Conservation (phyloP, 2,329 filamentous ascomycete species). For the Pseudopyricularia cyperi region DNA sequence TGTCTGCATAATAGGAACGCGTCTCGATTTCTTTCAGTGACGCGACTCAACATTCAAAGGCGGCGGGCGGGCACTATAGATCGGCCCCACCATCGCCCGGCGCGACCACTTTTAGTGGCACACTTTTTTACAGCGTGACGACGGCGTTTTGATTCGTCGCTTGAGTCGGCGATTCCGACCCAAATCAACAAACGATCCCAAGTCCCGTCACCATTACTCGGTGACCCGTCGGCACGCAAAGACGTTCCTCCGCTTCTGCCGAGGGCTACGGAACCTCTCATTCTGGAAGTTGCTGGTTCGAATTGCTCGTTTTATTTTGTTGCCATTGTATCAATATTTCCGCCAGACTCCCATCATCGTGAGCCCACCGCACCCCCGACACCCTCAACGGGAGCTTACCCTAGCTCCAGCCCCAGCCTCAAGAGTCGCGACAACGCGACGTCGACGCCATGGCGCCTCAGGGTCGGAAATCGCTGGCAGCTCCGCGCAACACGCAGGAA, state of each 20-base stretch:
- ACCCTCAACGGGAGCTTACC: not conserved
- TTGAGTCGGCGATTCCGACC: not conserved
- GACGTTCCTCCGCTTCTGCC: not conserved
- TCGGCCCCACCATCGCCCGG: not conserved
- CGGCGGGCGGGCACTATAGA: too few relatives aligned
- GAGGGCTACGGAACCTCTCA: not conserved
- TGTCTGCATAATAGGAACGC: too few relatives aligned
- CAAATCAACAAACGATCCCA: not conserved
- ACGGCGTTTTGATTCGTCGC: not conserved
- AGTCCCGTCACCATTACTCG: not conserved
- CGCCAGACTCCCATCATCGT: not conserved
- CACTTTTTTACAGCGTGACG: not conserved
- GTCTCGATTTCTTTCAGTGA: too few relatives aligned
- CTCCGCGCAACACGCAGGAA: not conserved
- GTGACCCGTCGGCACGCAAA: not conserved
- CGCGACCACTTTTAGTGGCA: not conserved
- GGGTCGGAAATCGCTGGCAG: not conserved
- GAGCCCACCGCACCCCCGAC: not conserved
- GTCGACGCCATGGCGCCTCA: not conserved
- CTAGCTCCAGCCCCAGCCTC: not conserved
- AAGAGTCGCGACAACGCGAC: not conserved
- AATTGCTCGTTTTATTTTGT: not conserved
- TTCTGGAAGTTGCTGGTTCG: not conserved
- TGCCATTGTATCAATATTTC: not conserved
- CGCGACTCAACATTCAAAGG: too few relatives aligned